Base-by-base conservation (phyloP, 2,329 filamentous ascomycete species). In the Piedraia hortae region DNA sequence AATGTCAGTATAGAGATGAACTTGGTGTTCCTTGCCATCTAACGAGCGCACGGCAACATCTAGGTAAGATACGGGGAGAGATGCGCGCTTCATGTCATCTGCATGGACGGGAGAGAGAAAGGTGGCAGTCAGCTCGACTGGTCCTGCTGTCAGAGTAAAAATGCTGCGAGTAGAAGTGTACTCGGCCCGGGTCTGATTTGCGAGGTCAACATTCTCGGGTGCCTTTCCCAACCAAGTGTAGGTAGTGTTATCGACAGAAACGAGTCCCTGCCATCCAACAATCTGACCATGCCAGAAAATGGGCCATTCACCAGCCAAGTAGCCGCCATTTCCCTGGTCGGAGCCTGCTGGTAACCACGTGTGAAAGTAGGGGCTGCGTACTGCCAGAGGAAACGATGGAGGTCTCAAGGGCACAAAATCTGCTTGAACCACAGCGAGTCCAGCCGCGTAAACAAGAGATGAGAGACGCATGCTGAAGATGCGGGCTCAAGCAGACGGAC, bases 161-260 rank as follows among this genome's bases (percentile, higher is more conserved):
- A 59, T 60, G 34, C 66, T 74, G 36, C 54, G 57, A 4, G 71
- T 77, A 0, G 70, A 68, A 0, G 71, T 75, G 39, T 75, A 77
- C 26, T 63, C 54, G 36, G 63, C 64, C 0, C 58, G 49, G 2
- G 53, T 58, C 39, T 78, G 70, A 10, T 58, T 56, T 5, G 59
- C 64, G 3, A 48, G 28, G 10, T 50, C 45, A 3, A 45, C 35
- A 12, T 32, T 24, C 4, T 52, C 52, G 0, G 49, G 38, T 4
- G 54, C 58, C 9, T 45, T 46, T 4, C 69, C 69, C 59, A 74
- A 61, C 67, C 67, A 75, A 26, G 59, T 63, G 43, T 65, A 67
- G 13, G 54, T 36, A 19, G 15, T 22, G 6, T 17, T 17, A 10
- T 22, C 2, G 4, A 10, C 13, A 5, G 14, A 16, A 12, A 78